Evolutionary conservation across 2,329 filamentous ascomycete species (phyloP).

Genomic region (Fusarium oligoseptatum): DNA sequence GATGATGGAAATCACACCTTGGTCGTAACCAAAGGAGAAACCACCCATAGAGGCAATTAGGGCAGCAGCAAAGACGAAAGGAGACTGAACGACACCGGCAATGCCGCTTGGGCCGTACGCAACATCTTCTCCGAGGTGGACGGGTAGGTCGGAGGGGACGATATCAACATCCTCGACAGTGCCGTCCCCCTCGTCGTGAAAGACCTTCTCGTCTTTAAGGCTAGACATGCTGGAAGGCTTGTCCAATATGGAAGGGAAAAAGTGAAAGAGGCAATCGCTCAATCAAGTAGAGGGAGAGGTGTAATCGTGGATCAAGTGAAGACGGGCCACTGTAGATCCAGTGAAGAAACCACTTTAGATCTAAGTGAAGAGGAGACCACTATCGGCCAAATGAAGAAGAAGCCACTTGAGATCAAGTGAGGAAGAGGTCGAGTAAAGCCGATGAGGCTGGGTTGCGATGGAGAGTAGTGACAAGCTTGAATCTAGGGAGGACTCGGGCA

Average conservation of each 20-base stretch:
- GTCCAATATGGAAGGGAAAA: neutral
- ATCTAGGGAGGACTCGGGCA: neutral
- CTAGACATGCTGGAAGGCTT: neutral
- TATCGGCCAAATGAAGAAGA: neutral
- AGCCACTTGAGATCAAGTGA: neutral
- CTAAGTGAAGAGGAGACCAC: neutral
- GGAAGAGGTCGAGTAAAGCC: neutral
- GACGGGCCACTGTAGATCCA: neutral
- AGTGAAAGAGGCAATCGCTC: neutral
- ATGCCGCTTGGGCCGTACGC: neutral
- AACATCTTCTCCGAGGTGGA: neutral
- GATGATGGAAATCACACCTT: conserved; percentile 55
- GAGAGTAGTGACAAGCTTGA: neutral
- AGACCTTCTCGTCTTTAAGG: conserved; percentile 22
- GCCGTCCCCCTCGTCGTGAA: conserved; percentile 28
- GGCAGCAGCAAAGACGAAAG: conserved; percentile 56
- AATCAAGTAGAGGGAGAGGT: neutral
- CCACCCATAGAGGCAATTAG: conserved; percentile 53
- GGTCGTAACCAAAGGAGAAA: conserved; percentile 50
- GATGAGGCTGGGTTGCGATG: neutral
- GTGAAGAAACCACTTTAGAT: neutral
- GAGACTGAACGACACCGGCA: neutral
- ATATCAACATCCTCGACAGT: conserved; percentile 24
- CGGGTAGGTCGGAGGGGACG: conserved; percentile 29
- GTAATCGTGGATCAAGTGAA: neutral